These are phyloP conservation scores for Posidonia australis DNA, from an alignment of 106 monocot species.

Conservation along the genomic window DNA sequence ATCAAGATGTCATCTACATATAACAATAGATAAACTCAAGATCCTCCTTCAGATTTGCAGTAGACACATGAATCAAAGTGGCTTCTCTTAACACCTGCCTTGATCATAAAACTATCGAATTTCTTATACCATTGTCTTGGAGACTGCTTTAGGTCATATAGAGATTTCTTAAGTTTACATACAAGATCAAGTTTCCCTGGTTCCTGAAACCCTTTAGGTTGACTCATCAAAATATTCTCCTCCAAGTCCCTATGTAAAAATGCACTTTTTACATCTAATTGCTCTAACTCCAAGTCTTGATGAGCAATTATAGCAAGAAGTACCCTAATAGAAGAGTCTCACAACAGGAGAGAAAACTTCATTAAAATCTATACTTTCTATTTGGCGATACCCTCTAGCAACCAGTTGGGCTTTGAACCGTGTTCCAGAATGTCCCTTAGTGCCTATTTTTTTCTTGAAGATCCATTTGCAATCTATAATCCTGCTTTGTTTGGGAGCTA, in stretches of 20 bases:
- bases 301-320: neutral
- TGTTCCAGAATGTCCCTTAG: neutral
- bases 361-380: neutral
- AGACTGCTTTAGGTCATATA: neutral
- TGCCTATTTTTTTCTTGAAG: neutral
- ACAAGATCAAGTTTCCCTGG: neutral
- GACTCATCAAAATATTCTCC: neutral
- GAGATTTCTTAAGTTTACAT: neutral
- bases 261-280: neutral
- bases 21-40: neutral
- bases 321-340: neutral
- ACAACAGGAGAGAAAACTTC: neutral
- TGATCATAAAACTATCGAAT: no score
- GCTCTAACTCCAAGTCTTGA: neutral
- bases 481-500: neutral
- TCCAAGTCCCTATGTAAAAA: neutral
- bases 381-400: neutral
- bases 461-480: neutral
- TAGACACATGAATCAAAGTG: neutral
- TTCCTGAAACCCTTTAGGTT: neutral
- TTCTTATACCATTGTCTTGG: no score
- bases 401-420: neutral
- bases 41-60: neutral
- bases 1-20: neutral
- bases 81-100: neutral